These are phyloP conservation scores for Vigna reflexopilosa DNA, from an alignment of 306 rosid species.

Conservation along the genomic window DNA sequence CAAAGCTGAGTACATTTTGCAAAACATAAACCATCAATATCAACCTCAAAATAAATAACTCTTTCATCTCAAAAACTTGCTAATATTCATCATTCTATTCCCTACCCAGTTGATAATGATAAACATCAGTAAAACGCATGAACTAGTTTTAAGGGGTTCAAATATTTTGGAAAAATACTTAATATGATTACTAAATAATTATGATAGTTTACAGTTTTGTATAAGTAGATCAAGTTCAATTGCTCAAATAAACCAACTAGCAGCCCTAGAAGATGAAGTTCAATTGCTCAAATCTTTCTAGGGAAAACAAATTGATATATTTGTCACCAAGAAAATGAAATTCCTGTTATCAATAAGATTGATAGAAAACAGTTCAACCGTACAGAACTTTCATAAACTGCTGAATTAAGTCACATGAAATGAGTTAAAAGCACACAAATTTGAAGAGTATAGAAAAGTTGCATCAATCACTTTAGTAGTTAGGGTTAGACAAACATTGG, in stretches of 20 bases:
- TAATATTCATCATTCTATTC: neutral
- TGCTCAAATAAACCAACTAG: neutral
- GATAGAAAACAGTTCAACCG: constrained; percentile 27
- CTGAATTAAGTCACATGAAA: constrained; percentile 30
- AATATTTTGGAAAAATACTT: no score
- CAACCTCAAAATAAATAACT: no score
- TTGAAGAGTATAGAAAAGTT: constrained; percentile 55
- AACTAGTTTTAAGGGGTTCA: neutral
- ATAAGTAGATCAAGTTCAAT: neutral
- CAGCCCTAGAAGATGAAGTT: neutral
- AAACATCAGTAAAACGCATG: neutral
- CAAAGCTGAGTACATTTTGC: no score
- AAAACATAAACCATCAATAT: no score
- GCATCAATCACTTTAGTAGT: constrained; percentile 44
- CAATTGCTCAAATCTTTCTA: neutral
- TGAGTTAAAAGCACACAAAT: constrained; percentile 56
- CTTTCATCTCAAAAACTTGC: no score
- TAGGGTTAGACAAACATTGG: constrained; percentile 44
- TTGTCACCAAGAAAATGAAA: neutral
- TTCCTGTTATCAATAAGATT: constrained; percentile 6
- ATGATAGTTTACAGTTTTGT: no score
- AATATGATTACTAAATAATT: neutral
- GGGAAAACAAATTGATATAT: neutral
- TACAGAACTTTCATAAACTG: constrained; percentile 35
- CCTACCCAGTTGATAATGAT: neutral